Evolutionary conservation across 2,329 filamentous ascomycete species (phyloP).

Genomic region (Colletotrichum abscissum): DNA sequence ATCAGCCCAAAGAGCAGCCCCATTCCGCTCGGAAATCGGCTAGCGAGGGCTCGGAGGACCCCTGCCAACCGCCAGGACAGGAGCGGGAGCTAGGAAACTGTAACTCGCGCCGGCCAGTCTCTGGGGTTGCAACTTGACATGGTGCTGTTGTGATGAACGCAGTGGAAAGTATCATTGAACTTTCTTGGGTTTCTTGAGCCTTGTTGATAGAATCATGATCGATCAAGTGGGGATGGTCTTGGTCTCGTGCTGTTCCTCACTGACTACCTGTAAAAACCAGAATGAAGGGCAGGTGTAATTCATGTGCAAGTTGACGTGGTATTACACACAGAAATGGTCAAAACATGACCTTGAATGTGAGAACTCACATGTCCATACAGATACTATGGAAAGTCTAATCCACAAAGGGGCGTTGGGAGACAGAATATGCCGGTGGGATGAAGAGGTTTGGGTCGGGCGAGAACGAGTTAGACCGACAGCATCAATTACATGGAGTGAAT

Average conservation of each 20-base stretch:
- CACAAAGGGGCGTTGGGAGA: too few species aligned
- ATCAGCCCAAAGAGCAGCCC: constrained; percentile 1
- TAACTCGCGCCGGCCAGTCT: neutral
- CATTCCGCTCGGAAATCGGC: neutral
- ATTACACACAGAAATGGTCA: too few species aligned
- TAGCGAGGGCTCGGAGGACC: neutral
- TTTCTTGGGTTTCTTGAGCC: neutral
- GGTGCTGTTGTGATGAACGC: too few species aligned
- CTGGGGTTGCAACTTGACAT: neutral
- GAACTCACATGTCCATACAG: too few species aligned
- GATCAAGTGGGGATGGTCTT: neutral
- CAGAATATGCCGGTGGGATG: too few species aligned
- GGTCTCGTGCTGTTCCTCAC: neutral
- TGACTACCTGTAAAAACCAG: neutral
- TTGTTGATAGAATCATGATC: neutral
- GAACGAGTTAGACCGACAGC: too few species aligned
- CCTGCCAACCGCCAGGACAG: neutral
- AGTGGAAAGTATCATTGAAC: neutral
- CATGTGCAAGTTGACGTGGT: too few species aligned
- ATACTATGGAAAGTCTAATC: too few species aligned
- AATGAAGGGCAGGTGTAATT: neutral
- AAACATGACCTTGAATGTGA: too few species aligned
- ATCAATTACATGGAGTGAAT: neutral
- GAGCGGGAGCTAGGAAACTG: neutral
- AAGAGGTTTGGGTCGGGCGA: too few species aligned